Percentiles rank a stretch among this genome's conserved stretches.
phyloP scores from a whole-genome alignment of 441 rosid species.

The Aquilaria agallochum region DNA sequence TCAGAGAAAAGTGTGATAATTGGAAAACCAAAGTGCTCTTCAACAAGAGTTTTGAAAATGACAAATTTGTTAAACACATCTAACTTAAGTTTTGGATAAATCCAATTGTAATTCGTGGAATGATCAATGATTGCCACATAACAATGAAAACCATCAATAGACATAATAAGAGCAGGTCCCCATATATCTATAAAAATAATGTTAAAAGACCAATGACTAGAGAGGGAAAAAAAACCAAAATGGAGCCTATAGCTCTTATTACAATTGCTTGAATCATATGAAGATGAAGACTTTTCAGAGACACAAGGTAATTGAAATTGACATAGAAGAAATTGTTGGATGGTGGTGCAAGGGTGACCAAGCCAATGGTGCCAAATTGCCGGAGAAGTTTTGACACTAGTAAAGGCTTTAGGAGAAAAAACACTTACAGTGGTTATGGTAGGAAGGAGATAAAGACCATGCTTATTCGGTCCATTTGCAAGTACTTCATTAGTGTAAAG shows the following conservation, averaged over 20 bases:
- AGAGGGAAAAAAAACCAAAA: not conserved
- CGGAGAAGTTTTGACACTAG: not conserved
- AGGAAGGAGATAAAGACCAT: not conserved
- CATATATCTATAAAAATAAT: not conserved
- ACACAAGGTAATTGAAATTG: no score
- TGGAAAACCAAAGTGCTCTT: not conserved
- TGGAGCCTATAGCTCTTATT: no score
- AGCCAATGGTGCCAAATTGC: not conserved
- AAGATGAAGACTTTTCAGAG: no score
- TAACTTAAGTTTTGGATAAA: not conserved
- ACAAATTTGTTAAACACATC: not conserved
- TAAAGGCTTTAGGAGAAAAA: not conserved
- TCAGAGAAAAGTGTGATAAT: not conserved
- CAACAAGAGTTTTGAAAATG: not conserved
- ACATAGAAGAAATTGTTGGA: no score
- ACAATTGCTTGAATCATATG: no score
- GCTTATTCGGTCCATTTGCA: no score
- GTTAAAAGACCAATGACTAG: not conserved
- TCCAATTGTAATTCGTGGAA: not conserved
- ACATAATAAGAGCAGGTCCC: not conserved
- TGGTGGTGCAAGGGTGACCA: not conserved
- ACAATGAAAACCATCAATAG: not conserved
- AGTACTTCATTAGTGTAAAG: not conserved
- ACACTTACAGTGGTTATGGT: not conserved
- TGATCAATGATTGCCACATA: slow-evolving; percentile 2